These are phyloP conservation scores for Gamarada debralockiae DNA, from an alignment of 495 filamentous ascomycete genomes.

Conservation along the genomic window DNA sequence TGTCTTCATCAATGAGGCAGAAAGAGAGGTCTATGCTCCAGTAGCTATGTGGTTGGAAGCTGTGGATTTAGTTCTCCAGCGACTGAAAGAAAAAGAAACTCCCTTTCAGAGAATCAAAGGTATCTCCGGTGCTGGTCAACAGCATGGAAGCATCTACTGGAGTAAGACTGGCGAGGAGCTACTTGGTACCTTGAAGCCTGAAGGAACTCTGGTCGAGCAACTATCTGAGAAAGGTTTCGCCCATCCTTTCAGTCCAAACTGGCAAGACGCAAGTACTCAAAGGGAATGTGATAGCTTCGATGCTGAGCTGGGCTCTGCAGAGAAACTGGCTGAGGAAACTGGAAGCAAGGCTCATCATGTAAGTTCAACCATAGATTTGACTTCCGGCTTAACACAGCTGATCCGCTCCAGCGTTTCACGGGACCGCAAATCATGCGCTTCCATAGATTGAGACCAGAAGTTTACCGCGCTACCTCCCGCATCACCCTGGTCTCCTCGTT, in stretches of 20 bases:
- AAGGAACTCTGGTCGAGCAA: conserved; percentile 62
- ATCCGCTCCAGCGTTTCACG: conserved; percentile 75
- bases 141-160: conserved; percentile 97
- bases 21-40: conserved; percentile 86
- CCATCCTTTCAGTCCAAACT: conserved; percentile 87
- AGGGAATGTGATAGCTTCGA: conserved; percentile 88
- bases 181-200: conserved; percentile 56
- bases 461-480: conserved; percentile 74
- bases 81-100: conserved; percentile 65
- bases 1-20: conserved; percentile 72
- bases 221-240: conserved; percentile 67
- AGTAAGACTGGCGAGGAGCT: conserved; percentile 61
- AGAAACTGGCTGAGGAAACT: conserved; percentile 69
- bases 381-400: conserved; percentile 2
- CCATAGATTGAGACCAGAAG: conserved; percentile 68
- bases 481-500: conserved; percentile 96
- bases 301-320: conserved; percentile 55
- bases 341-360: conserved; percentile 95
- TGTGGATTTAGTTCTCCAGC: conserved; percentile 74
- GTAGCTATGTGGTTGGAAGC: conserved; percentile 94
- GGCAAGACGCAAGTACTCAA: conserved; percentile 96
- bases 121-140: conserved; percentile 89
- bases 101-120: conserved; percentile 76
- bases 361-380: conserved; percentile 29
- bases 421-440: conserved; percentile 93